Evolutionary conservation across 495 filamentous ascomycete species (phyloP), one percentile per base, ranked within the genome.

Genomic region (Aspergillus steynii): DNA sequence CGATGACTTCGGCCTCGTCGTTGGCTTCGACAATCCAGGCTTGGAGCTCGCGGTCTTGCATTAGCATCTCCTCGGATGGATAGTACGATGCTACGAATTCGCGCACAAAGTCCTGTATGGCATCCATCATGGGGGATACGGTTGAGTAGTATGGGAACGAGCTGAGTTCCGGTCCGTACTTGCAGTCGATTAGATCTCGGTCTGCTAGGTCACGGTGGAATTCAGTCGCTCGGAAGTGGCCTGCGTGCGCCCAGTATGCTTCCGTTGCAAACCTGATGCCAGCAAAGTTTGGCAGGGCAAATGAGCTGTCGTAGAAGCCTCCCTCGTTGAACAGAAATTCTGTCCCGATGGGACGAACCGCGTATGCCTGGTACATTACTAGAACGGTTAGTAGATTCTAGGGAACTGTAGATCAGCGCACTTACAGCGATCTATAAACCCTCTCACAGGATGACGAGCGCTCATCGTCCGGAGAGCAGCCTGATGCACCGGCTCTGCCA

Each of bases 321-420:
- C 55, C 55, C 26, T 57, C 55, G 55, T 57, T 57, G 45, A 57
- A 57, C 7, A 57, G 55, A 28, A 57, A 57, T 42, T 57, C 55
- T 20, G 10, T 29, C 5, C 55, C 55, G n/a, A 57, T 57, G 2
- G 55, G 55, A 3, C 55, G 55, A 2, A 57, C 55, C 1, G 55
- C 55, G 25, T 57, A 57, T 48, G 55, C 55, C 20, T 57, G 55
- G 26, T 57, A 57, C 55, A 57, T 57, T 42, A 57, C 55, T 57
- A 20, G 8, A 51, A 28, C 49, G 0, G 8, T 56, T 14, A 56
- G 15, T 27, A 26, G 34, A 26, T 34, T n/a, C 20, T 27, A 0
- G 15, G 49, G 29, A 8, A 4, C 25, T 27, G 25, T 14, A 42
- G 25, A 56, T 8, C 0, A 7, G 5, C 12, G 9, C 6, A 57